Conservation (phyloP, 73 alveolate species). For the Paramecium biaurelia region DNA sequence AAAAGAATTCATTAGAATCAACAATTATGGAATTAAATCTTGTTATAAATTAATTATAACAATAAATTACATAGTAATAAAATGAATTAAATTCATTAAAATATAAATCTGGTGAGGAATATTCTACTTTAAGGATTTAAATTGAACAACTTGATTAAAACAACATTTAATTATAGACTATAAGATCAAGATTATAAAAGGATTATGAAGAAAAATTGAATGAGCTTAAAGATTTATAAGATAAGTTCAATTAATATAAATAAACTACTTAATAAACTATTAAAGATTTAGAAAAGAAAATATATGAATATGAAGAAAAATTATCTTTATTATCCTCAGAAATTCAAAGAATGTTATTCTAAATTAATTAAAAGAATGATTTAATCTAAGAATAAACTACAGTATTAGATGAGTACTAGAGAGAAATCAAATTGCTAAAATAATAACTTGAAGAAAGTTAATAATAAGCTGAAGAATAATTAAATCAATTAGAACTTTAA, state of each 20-base stretch:
- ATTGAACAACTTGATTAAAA: constrained; percentile 19
- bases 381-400: background rate
- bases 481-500: background rate
- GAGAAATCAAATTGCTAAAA: background rate
- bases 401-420: background rate
- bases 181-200: background rate
- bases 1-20: background rate
- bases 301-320: constrained; percentile 36
- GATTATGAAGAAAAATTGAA: background rate
- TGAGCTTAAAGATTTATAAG: background rate
- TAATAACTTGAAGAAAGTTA: background rate
- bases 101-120: background rate
- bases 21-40: background rate
- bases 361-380: constrained; percentile 39
- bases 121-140: background rate
- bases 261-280: background rate
- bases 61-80: background rate
- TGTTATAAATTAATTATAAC: background rate
- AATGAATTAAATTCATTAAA: background rate
- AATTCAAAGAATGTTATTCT: constrained; percentile 19
- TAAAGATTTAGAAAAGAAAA: constrained; percentile 32
- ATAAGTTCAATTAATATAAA: background rate
- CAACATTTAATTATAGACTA: background rate
- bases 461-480: background rate
- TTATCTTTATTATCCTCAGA: constrained; percentile 26